A percentile compares a stretch with the other conserved stretches of the same genome.
Conservation (phyloP, 2,329 filamentous ascomycete species). For the Rutstroemia sp. region DNA sequence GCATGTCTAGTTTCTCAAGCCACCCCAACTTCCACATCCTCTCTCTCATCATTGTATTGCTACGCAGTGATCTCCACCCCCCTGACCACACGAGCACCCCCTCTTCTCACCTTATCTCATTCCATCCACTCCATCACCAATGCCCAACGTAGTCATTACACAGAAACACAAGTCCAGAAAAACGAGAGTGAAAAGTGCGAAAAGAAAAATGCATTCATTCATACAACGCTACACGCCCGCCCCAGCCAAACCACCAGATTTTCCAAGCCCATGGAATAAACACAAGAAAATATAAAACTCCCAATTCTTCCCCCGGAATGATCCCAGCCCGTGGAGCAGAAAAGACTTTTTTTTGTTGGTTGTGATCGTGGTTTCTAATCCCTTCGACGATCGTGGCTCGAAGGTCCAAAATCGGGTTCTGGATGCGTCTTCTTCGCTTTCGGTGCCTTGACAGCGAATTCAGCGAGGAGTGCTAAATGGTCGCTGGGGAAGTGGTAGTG, state of each 20-base stretch:
- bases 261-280: slow-evolving; percentile 12
- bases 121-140: background rate
- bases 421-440: slow-evolving; percentile 35
- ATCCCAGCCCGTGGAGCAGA: background rate
- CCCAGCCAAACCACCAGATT: slow-evolving; percentile 9
- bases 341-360: background rate
- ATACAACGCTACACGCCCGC: slow-evolving; percentile 10
- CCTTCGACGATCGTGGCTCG: slow-evolving; percentile 19
- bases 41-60: background rate
- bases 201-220: slow-evolving; percentile 2
- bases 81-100: background rate
- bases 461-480: slow-evolving; percentile 60
- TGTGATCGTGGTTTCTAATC: slow-evolving; percentile 3
- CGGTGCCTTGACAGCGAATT: slow-evolving; percentile 62
- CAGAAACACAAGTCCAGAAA: slow-evolving; percentile 7
- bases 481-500: slow-evolving; percentile 72
- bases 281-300: slow-evolving; percentile 10
- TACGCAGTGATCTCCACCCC: background rate
- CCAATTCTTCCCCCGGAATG: slow-evolving; percentile 3
- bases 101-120: background rate
- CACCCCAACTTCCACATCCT: no score
- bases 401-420: slow-evolving; percentile 29
- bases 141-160: slow-evolving; percentile 7
- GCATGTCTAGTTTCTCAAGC: no score
- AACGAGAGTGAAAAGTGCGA: slow-evolving; percentile 6